phyloP scores from a whole-genome alignment of 2,329 filamentous ascomycete species.

The Graphilbum fragrans region DNA sequence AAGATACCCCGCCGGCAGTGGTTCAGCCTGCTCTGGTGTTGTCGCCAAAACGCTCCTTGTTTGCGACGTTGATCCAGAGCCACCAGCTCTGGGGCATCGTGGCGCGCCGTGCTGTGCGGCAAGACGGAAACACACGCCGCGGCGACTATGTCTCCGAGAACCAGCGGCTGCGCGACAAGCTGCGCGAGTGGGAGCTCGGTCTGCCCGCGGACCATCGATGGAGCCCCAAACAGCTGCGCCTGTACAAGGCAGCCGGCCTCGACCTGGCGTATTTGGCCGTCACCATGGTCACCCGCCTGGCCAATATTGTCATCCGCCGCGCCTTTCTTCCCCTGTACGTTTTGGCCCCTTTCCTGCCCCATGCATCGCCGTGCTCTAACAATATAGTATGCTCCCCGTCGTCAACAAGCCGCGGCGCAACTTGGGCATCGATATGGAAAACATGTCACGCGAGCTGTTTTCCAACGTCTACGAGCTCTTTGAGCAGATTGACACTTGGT shows the following conservation, averaged over 20 bases:
- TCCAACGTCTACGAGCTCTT: constrained; percentile 31
- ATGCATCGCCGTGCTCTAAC: not conserved
- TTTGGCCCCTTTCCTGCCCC: not conserved
- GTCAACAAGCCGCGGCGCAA: constrained; percentile 12
- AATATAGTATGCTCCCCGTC: constrained; percentile 26
- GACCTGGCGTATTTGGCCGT: constrained; percentile 43
- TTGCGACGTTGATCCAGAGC: constrained; percentile 42
- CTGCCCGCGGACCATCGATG: constrained; percentile 36
- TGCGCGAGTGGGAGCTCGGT: constrained; percentile 34
- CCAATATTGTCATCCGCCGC: constrained; percentile 42
- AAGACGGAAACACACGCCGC: constrained; percentile 28
- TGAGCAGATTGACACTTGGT: constrained; percentile 36
- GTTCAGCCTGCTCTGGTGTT: constrained; percentile 29
- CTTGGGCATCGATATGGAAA: constrained; percentile 28
- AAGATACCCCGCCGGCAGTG: constrained; percentile 37
- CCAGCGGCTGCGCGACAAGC: constrained; percentile 25
- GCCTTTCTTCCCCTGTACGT: constrained; percentile 49
- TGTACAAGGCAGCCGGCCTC: constrained; percentile 33
- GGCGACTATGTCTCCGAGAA: constrained; percentile 37
- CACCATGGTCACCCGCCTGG: constrained; percentile 42
- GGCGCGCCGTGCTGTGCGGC: constrained; percentile 32
- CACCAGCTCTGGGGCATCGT: constrained; percentile 43
- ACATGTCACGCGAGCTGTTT: constrained; percentile 32
- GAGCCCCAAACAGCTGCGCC: constrained; percentile 26
- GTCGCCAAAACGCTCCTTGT: constrained; percentile 35